phyloP scores from a whole-genome alignment of 306 rosid species.

The Malus sylvestris region DNA sequence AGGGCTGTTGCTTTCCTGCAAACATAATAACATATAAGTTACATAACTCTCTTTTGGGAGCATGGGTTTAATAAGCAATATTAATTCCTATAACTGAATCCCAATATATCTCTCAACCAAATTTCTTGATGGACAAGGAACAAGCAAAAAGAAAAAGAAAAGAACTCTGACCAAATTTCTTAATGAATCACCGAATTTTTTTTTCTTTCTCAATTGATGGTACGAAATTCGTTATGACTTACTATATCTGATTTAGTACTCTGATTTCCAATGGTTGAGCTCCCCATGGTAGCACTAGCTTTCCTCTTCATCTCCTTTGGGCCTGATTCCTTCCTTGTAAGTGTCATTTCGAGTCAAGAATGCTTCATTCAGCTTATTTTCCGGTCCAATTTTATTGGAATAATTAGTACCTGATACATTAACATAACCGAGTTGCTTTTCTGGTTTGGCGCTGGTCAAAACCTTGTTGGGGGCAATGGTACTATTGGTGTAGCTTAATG shows the following conservation, averaged over 20 bases:
- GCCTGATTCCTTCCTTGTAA: conserved; percentile 14
- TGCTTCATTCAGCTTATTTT: conserved; percentile 21
- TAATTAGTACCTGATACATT: conserved; percentile 6
- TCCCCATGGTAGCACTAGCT: conserved; percentile 5
- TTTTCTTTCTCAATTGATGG: background rate
- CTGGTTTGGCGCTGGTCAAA: conserved; percentile 9
- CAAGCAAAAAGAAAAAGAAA: background rate
- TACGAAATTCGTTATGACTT: conserved; percentile 3
- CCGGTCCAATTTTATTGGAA: conserved; percentile 13
- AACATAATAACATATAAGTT: background rate
- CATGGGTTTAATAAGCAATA: background rate
- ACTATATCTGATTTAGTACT: conserved; percentile 21
- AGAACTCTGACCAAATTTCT: too few species aligned
- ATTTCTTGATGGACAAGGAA: background rate
- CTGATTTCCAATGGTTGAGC: conserved; percentile 9
- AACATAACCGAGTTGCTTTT: conserved; percentile 4
- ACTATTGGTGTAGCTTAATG: background rate
- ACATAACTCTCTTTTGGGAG: background rate
- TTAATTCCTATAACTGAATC: background rate
- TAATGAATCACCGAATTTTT: too few species aligned
- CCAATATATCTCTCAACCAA: background rate
- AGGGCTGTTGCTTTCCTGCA: conserved; percentile 25
- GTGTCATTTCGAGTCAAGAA: conserved; percentile 18
- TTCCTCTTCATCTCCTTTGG: conserved; percentile 9
- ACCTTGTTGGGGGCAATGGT: background rate